A percentile compares a stretch with the other conserved stretches of the same genome.
phyloP scores from a whole-genome alignment of 2,329 filamentous ascomycete genomes.

The Aspergillus latus region DNA sequence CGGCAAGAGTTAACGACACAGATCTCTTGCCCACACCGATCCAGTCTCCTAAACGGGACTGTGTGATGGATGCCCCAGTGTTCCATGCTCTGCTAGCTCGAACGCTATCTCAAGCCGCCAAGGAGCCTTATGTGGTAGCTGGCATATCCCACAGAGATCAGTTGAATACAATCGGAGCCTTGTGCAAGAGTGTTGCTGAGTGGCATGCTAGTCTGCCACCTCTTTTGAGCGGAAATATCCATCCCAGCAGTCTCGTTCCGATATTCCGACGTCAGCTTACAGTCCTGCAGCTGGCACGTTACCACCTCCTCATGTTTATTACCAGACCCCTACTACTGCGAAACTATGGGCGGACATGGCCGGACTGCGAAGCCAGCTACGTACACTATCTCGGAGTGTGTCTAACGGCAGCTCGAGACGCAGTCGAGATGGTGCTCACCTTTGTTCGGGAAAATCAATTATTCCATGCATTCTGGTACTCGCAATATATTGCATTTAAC shows the following conservation, averaged over 20 bases:
- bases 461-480: slow-evolving; percentile 27
- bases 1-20: slow-evolving; percentile 28
- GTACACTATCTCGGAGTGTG: slow-evolving; percentile 18
- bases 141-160: slow-evolving; percentile 14
- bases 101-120: slow-evolving; percentile 22
- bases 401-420: slow-evolving; percentile 19
- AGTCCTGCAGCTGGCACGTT: slow-evolving; percentile 23
- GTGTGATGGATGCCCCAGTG: slow-evolving; percentile 26
- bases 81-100: slow-evolving; percentile 23
- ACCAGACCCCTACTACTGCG: slow-evolving; percentile 22
- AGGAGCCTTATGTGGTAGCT: slow-evolving; percentile 22
- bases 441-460: slow-evolving; percentile 24
- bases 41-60: slow-evolving; percentile 17
- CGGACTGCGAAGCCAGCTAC: slow-evolving; percentile 18
- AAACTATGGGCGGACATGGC: slow-evolving; percentile 22
- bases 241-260: slow-evolving; percentile 23
- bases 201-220: slow-evolving; percentile 21
- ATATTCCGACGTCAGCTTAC: slow-evolving; percentile 24
- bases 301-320: slow-evolving; percentile 25
- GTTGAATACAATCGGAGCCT: slow-evolving; percentile 12
- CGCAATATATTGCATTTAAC: slow-evolving; percentile 28
- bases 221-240: slow-evolving; percentile 20
- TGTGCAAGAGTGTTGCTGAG: slow-evolving; percentile 15
- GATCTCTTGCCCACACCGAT: slow-evolving; percentile 13
- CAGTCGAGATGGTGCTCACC: slow-evolving; percentile 22